These are phyloP conservation scores for Cercospora brassicicola DNA, from an alignment of 2,329 filamentous ascomycete genomes.

Conservation along the genomic window DNA sequence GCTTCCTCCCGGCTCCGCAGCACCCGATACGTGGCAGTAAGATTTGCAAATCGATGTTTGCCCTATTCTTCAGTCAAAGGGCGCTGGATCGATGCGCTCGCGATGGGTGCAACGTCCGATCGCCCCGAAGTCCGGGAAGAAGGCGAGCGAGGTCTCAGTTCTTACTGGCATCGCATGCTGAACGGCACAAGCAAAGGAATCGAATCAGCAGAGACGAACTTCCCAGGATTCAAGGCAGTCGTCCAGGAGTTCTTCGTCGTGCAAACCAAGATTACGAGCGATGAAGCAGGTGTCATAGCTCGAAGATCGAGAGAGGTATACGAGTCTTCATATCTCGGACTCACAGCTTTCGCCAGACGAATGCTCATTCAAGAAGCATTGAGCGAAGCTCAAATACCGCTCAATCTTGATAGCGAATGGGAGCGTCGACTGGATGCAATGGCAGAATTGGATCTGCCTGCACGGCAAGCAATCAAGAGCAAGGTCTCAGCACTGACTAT, in stretches of 20 bases:
- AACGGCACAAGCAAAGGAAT: conserved; percentile 46
- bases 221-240: conserved; percentile 49
- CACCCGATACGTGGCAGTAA: conserved; percentile 76
- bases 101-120: conserved; percentile 67
- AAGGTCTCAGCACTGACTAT: conserved; percentile 47
- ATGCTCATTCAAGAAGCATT: conserved; percentile 62
- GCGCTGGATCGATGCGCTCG: conserved; percentile 85
- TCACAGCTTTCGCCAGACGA: conserved; percentile 47
- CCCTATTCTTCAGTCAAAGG: conserved; percentile 75
- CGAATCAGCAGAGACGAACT: conserved; percentile 33
- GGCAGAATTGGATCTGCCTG: conserved; percentile 67
- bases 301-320: conserved; percentile 24
- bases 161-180: conserved; percentile 67
- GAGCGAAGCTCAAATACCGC: conserved; percentile 41
- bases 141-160: conserved; percentile 81
- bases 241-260: conserved; percentile 48
- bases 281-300: conserved; percentile 29
- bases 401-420: conserved; percentile 72
- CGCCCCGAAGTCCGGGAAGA: conserved; percentile 85
- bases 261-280: conserved; percentile 32
- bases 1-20: conserved; percentile 53
- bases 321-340: conserved; percentile 29
- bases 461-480: conserved; percentile 59
- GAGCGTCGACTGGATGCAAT: conserved; percentile 73
- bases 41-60: conserved; percentile 87